Evolutionary conservation across 2,329 filamentous ascomycete species (phyloP).

Genomic region (Cryphonectria naterciae): DNA sequence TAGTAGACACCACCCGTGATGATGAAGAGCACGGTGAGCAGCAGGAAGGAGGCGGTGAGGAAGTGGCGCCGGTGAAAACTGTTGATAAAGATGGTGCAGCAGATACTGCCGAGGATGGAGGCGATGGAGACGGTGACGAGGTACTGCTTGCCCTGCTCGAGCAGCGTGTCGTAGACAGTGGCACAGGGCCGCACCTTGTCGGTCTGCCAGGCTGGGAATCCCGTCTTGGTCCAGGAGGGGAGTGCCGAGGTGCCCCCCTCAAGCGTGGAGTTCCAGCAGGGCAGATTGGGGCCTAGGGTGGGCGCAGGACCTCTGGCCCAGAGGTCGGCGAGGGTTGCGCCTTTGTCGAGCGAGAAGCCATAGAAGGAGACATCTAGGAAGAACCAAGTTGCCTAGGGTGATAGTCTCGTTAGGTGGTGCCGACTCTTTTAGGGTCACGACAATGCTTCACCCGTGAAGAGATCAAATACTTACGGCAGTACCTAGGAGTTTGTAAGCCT

Average conservation of each 20-base stretch:
- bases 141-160: constrained; percentile 58
- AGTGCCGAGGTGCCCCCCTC: constrained; percentile 48
- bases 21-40: constrained; percentile 51
- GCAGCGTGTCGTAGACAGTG: constrained; percentile 55
- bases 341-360: constrained; percentile 55
- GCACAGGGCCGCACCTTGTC: constrained; percentile 53
- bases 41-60: constrained; percentile 54
- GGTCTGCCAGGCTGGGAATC: constrained; percentile 55
- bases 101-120: constrained; percentile 54
- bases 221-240: constrained; percentile 44
- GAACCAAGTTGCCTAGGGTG: constrained; percentile 51
- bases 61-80: constrained; percentile 52
- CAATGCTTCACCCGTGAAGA: constrained; percentile 42
- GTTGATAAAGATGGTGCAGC: constrained; percentile 53
- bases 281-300: constrained; percentile 42
- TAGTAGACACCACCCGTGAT: constrained; percentile 54
- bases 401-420: not conserved
- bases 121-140: constrained; percentile 55
- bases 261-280: constrained; percentile 54
- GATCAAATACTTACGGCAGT: constrained; percentile 34
- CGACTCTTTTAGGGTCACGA: no score
- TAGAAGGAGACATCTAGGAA: constrained; percentile 62
- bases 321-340: constrained; percentile 47
- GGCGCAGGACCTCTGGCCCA: constrained; percentile 45
- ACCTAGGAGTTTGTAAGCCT: constrained; percentile 22